Conservation (phyloP, 306 rosid species). For the Begonia loranthoides region DNA sequence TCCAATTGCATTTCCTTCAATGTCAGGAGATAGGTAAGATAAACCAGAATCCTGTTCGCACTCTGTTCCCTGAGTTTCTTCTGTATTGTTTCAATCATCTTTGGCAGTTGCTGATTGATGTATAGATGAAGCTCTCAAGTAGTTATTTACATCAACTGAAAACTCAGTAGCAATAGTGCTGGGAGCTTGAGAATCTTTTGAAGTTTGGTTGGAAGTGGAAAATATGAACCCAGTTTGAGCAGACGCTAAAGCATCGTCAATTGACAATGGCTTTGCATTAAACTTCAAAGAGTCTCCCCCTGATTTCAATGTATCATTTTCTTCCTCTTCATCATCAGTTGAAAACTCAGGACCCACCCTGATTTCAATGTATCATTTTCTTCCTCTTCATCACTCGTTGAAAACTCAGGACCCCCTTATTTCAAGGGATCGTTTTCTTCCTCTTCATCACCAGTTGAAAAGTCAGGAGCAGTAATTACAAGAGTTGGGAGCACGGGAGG, state of each 20-base stretch:
- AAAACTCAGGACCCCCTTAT: too few relatives aligned
- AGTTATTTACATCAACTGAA: conserved; percentile 25
- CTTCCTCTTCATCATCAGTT: conserved; percentile 54
- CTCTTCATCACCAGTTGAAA: conserved; percentile 48
- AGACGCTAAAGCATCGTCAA: conserved; percentile 69
- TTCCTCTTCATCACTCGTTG: conserved; percentile 37
- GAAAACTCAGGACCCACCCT: too few relatives aligned
- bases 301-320: conserved; percentile 13
- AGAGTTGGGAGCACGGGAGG: conserved; percentile 46
- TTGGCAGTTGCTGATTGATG: conserved; percentile 12
- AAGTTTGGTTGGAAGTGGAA: conserved; percentile 26
- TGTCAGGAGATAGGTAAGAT: conserved; percentile 9
- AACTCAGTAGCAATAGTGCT: too few relatives aligned
- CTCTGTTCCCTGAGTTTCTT: conserved; percentile 12
- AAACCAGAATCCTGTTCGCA: conserved; percentile 17
- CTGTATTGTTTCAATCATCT: conserved; percentile 15
- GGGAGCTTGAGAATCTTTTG: too few relatives aligned
- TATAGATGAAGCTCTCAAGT: conserved; percentile 9
- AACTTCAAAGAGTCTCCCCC: conserved; percentile 16
- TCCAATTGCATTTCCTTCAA: conserved; percentile 11
- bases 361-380: conserved; percentile 21
- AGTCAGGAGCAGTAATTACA: conserved; percentile 71
- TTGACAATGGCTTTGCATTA: conserved; percentile 35
- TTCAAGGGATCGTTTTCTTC: conserved; percentile 17
- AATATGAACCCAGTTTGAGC: conserved; percentile 62